phyloP scores from a whole-genome alignment of 1,284 basidiomycete genomes.

The Cryptococcus hybrid region DNA sequence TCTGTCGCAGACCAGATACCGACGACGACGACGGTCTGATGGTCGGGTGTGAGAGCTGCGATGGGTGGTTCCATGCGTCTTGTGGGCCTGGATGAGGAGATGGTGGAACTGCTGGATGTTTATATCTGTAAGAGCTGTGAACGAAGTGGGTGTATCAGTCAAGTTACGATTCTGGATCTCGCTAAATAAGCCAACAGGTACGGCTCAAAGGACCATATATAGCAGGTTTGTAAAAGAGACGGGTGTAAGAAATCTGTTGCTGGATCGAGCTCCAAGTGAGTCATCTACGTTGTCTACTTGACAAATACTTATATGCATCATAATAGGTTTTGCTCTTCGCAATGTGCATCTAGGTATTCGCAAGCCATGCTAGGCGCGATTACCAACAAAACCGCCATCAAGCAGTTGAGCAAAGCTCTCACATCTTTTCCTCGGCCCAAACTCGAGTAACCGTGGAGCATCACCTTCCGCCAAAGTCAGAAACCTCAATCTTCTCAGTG shows the following conservation, averaged over 20 bases:
- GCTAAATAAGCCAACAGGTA: slow-evolving; percentile 14
- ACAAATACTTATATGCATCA: background rate
- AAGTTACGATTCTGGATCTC: background rate
- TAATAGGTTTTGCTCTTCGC: slow-evolving; percentile 39
- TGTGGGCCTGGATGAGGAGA: slow-evolving; percentile 39
- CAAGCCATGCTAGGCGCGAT: slow-evolving; percentile 21
- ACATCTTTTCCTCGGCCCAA: slow-evolving; percentile 29
- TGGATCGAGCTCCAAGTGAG: slow-evolving; percentile 30
- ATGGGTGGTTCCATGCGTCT: slow-evolving; percentile 45
- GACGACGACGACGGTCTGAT: slow-evolving; percentile 39
- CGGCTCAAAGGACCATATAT: slow-evolving; percentile 31
- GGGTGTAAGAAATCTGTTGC: slow-evolving; percentile 34
- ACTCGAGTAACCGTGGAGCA: slow-evolving; percentile 15
- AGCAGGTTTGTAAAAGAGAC: slow-evolving; percentile 36
- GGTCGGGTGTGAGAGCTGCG: slow-evolving; percentile 48
- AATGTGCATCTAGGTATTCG: slow-evolving; percentile 36
- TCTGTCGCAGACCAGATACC: slow-evolving; percentile 36
- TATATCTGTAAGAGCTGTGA: slow-evolving; percentile 46
- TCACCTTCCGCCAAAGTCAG: slow-evolving; percentile 8
- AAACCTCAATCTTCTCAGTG: background rate
- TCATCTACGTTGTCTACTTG: background rate
- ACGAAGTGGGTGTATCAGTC: slow-evolving; percentile 19
- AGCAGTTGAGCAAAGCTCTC: slow-evolving; percentile 21
- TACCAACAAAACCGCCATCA: slow-evolving; percentile 31
- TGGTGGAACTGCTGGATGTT: slow-evolving; percentile 38